Evolutionary conservation across 1,139 yeast genomes (phyloP), one percentile per base, ranked within the genome.

Genomic region (Candida pseudocylindracea): DNA sequence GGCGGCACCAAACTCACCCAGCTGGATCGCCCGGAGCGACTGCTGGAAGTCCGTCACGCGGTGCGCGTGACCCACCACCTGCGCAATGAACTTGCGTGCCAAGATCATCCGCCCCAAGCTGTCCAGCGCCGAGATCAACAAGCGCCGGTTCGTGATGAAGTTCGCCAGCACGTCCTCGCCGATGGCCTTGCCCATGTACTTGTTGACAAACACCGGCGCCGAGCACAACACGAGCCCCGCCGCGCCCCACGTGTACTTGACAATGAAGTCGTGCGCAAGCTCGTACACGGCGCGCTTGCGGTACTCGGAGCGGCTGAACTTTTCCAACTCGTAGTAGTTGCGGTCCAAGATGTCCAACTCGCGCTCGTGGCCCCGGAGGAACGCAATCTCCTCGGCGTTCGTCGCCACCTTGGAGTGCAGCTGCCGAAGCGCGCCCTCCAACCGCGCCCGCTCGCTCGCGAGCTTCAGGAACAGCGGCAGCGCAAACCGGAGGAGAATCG

Each of bases 181-280:
- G 11, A 65, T 59, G 9, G 55, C 53, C 33, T 57, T 53, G 13
- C 65, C 64, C 36, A 60, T 42, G 40, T 70, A 70, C 36, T 72
- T 70, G 38, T 65, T 63, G 41, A 79, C 69, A 46, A 85, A 85
- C 1, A 83, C 80, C 3, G 95, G 95, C 4, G 88, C 73, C 1
- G 93, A 73, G 54, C 95, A 85, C 34, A 85, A 60, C 1, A 74
- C 70, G 38, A 85, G 63, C 7, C 96, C 95, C 31, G 91, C 80
- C 3, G 94, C 95, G 38, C 96, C 95, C 91, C 95, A 78, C 35
- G 83, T 69, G 51, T 85, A 85, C 50, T 85, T 85, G 38, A 85
- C 88, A 39, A 81, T 72, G 45, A 83, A 85, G 36, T 68, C 79
- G 48, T 74, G 85, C 30, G 76, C 83, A 48, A 64, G 72, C 54